Evolutionary conservation across 225 moss, liverwort and hornwort genomes (phyloP), one percentile per base, ranked within the genome.

Genomic region (Antitrichia curtipendula): DNA sequence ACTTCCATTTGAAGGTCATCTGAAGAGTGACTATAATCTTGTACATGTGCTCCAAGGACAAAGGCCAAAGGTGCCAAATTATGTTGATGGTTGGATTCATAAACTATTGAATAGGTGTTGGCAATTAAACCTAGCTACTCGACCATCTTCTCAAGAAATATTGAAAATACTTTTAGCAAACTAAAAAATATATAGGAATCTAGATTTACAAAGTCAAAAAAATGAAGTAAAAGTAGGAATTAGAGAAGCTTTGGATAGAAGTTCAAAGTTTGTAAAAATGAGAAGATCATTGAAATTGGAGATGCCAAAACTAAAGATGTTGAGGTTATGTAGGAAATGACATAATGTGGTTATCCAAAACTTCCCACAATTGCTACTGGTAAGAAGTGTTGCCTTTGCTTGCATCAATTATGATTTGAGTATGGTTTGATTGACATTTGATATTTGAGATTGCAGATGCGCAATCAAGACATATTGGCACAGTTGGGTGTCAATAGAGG

Each of bases 341-440:
- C 16, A 41, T 9, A 8, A 25, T 41, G 41, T 25, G 8, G 5
- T 41, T 8, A 27, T 70, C 25, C 8, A 70, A 70, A 15, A 8
- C 40, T 69, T 69, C 20, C 3, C 1, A 65, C 1, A n/a, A 0
- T 65, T 65, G 12, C 0, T 2, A 5, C 8, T 16, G 5, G 9
- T 16, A 1, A 8, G 1, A 41, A 70, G 43, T 0, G 1, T 41
- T 70, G 8, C 16, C 27, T 41, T 41, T 41, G 1, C 5, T 70
- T 1, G 0, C 2, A 27, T 2, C 1, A 1, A 41, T 70, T 70
- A 5, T 13, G 5, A 41, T 38, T 40, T 69, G 8, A 2, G 2
- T 22, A 27, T 71, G 16, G 43, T 43, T 0, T 28, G 0, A 43
- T 71, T 71, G 43, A 27, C 6, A 71, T 43, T 71, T 43, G 28